phyloP scores from a whole-genome alignment of 176 grass and related monocot species.

The Triticum monococcum region DNA sequence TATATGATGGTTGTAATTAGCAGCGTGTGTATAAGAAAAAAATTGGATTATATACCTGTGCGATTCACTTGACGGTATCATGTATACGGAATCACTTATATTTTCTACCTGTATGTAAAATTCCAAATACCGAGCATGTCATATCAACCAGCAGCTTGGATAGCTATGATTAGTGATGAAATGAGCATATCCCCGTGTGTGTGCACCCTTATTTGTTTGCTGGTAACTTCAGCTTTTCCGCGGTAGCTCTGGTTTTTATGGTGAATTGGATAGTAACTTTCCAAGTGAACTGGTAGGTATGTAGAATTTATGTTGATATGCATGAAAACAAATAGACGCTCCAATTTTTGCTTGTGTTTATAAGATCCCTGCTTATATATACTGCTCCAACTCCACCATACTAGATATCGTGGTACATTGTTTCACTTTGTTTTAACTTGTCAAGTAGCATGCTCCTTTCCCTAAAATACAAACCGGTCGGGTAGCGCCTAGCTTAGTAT shows the following conservation, averaged over 20 bases:
- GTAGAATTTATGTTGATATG: not conserved
- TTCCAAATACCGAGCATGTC: not conserved
- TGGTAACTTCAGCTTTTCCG: not conserved
- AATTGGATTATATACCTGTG: not conserved
- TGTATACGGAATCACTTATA: not conserved
- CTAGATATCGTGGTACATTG: not conserved
- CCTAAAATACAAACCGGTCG: not conserved
- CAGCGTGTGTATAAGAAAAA: not conserved
- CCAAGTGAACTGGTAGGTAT: not conserved
- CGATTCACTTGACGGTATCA: not conserved
- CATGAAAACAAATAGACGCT: not conserved
- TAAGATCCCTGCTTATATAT: not conserved
- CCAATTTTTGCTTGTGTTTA: not conserved
- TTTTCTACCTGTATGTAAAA: not conserved
- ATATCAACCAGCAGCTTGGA: not conserved
- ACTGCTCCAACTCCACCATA: not conserved
- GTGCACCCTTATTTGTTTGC: no score
- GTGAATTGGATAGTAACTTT: not conserved
- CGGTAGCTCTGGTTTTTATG: not conserved
- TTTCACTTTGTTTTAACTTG: not conserved
- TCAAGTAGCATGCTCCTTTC: not conserved
- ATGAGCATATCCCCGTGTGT: not conserved
- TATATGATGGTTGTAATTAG: not conserved
- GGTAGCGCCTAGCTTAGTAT: not conserved
- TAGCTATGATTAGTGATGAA: not conserved